Evolutionary conservation across 148 eudicot species (phyloP), one percentile per base, ranked within the genome.

Genomic region (Mesembryanthemum crystallinum): DNA sequence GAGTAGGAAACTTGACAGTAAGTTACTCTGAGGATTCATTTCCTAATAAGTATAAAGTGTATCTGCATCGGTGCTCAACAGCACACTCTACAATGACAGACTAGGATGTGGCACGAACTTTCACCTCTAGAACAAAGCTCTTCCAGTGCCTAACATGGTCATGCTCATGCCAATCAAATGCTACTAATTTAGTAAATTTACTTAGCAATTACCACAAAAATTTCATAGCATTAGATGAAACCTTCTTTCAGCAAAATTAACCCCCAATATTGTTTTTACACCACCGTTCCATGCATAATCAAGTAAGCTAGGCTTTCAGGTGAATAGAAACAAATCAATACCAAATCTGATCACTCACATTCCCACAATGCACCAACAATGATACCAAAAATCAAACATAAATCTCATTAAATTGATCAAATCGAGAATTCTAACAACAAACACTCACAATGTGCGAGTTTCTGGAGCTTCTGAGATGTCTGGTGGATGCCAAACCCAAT

Each of bases 401-500:
- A 30, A 71, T 7, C 30, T 29, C 49, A 61, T 32, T 11, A 5
- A 13, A 63, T 8, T 42, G 20, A 45, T 37, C 66, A n/a, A 21
- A 72, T 0, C 49, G 9, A 45, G 60, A 11, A 14, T 4, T 57
- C 43, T 9, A 54, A 68, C 27, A 2, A 35, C 45, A 13, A 5
- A 18, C 32, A 32, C 66, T 27, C 28, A 35, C 18, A 60, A 7
- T 88, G 87, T 1, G 97, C 91, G 21, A 92, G 92, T 83, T 88
- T 92, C 5, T 91, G 67, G 8, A 92, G 94, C 78, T 90, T 90
- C 91, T 92, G 94, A 15, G 92, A 88, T 42, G 94, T 88, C 76
- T 90, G 97, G 47, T 92, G 94, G 43, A 92, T 92, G 23, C 85
- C 94, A 20, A 82, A 81, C 75, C 92, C 94, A 58, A 92, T 90